Conservation (phyloP, 2,329 filamentous ascomycete species). For the Thielaviopsis populi region DNA sequence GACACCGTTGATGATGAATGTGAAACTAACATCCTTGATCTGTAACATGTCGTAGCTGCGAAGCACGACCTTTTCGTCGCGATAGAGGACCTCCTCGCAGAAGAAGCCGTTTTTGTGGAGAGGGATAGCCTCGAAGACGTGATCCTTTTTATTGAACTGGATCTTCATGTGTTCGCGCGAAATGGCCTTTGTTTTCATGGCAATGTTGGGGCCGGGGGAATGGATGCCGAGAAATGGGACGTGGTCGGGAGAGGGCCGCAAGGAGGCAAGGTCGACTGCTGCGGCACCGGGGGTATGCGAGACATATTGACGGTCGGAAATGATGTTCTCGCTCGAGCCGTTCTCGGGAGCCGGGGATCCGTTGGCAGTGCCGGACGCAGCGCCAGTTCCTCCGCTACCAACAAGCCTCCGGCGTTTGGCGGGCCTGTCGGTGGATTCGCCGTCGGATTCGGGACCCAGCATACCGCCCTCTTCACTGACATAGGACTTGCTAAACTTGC, state of each 20-base stretch:
- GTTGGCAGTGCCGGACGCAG: background rate
- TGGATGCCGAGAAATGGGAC: conserved; percentile 58
- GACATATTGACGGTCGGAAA: conserved; percentile 44
- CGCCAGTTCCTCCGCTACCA: background rate
- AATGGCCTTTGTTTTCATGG: conserved; percentile 53
- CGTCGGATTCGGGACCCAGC: conserved; percentile 46
- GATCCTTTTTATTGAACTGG: conserved; percentile 46
- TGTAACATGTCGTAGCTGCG: conserved; percentile 52
- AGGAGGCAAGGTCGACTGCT: conserved; percentile 42
- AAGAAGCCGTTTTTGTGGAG: conserved; percentile 55
- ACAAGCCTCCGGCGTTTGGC: conserved; percentile 7
- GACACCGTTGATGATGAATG: conserved; percentile 54
- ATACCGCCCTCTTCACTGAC: conserved; percentile 57
- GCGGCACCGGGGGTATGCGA: conserved; percentile 44
- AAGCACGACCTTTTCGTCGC: conserved; percentile 40
- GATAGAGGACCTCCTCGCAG: conserved; percentile 44
- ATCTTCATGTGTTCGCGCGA: conserved; percentile 62
- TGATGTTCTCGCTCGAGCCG: conserved; percentile 27
- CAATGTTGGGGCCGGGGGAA: conserved; percentile 47
- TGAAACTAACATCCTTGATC: conserved; percentile 55
- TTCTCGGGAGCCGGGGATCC: conserved; percentile 1
- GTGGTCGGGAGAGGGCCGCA: conserved; percentile 45
- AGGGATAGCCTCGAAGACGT: conserved; percentile 49
- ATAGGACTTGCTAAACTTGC: conserved; percentile 48
- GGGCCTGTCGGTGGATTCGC: conserved; percentile 30